Evolutionary conservation across 164 flowering plant species (phyloP), one percentile per base, ranked within the genome.

Genomic region (Chimonanthus praecox): DNA sequence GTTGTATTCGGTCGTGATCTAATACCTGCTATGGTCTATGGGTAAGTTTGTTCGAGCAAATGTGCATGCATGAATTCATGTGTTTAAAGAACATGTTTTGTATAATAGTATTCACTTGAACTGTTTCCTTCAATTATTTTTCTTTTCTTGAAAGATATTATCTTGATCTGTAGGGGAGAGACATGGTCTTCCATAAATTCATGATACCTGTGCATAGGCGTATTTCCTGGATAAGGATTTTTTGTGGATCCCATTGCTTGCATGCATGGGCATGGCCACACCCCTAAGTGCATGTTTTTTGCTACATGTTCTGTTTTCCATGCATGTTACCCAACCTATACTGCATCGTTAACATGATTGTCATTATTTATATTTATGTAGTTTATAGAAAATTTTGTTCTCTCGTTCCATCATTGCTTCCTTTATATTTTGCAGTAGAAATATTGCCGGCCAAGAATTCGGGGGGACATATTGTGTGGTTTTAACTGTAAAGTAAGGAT

Each of bases 1-100:
- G 87, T 89, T 76, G 86, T 84, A 64, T 79, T 86, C 69, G 97
- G 96, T 21, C 90, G 91, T 71, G 98, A 94, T 85, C 86, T 94
- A 51, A 86, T 94, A 76, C 97, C 98, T 75, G 83, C 88, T 6
- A 94, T 94, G 99, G 99, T 92, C 58, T 85, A 92, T 79, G 99
- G 98, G 98, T 94, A 83, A 83, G 93, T 74, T 49, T 60, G 48
- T 65, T 33, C 2, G 33, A 33, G 33, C 33, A 33, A 33, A 33
- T 33, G 33, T 33, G 33, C 33, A 33, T 0, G 33, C 33, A 33
- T 33, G 33, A 33, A 33, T 33, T 33, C 33, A 33, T 33, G 33
- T 33, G 33, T 33, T 33, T 33, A 33, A 33, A 33, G 33, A 33
- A 33, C 33, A 0, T 33, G 33, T 33, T 33, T 33, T 15, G 21